A percentile compares a stretch with the other conserved stretches of the same genome.
Evolutionary conservation across 495 filamentous ascomycete genomes (phyloP).

Genomic region (Bacidia gigantensis): DNA sequence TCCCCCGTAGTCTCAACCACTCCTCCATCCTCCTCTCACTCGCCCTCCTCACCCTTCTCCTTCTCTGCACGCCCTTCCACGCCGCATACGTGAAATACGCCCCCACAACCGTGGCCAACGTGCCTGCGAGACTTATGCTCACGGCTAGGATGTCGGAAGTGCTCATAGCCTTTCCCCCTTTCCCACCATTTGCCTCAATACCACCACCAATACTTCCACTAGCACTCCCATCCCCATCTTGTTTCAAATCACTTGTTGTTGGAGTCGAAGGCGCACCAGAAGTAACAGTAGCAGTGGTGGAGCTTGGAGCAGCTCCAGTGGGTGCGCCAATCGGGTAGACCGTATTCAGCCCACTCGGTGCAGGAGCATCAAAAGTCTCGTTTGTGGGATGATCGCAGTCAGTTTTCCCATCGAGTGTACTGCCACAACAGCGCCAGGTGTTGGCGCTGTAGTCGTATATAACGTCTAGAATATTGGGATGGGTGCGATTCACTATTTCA

Average conservation of each 20-base stretch:
- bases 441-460: constrained; percentile 1
- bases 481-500: constrained; percentile 4
- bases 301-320: background rate
- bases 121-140: constrained; percentile 1
- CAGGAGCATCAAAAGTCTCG: constrained; percentile 9
- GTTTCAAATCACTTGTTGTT: background rate
- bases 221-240: background rate
- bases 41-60: background rate
- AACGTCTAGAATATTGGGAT: constrained; percentile 4
- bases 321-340: constrained; percentile 1
- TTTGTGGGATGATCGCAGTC: constrained; percentile 10
- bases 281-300: background rate
- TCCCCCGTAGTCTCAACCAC: background rate
- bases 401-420: background rate
- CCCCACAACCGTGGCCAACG: constrained; percentile 1
- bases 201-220: background rate
- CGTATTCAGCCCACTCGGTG: constrained; percentile 7
- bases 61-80: background rate
- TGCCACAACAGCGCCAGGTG: constrained; percentile 10
- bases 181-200: background rate
- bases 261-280: background rate
- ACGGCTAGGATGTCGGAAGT: background rate
- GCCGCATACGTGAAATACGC: constrained; percentile 2
- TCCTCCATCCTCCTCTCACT: background rate
- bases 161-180: background rate